Conservation (phyloP, 129 eudicot genomes). For the Centaurea solstitialis region DNA sequence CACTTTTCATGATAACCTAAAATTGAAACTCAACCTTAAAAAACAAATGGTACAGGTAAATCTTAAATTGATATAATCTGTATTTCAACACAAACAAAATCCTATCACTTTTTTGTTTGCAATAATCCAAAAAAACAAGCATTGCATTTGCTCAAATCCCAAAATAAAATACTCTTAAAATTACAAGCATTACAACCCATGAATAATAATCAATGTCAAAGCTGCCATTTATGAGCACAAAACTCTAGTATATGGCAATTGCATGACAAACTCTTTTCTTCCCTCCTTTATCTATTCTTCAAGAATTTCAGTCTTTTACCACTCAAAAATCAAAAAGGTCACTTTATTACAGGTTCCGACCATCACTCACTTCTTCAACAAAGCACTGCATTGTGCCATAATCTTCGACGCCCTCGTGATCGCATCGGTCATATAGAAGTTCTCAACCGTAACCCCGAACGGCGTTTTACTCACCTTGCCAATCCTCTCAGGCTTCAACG, state of each 20-base stretch:
- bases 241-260: conserved; percentile 29
- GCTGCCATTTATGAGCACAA: conserved; percentile 61
- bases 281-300: background rate
- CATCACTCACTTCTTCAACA: conserved; percentile 60
- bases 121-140: conserved; percentile 16
- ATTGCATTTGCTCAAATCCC: conserved; percentile 13
- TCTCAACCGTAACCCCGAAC: conserved; percentile 65
- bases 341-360: conserved; percentile 10
- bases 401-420: conserved; percentile 95
- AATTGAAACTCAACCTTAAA: too few species aligned
- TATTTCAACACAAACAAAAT: background rate
- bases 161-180: conserved; percentile 25
- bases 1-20: too few species aligned
- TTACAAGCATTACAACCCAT: conserved; percentile 46
- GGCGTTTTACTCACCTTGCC: conserved; percentile 54
- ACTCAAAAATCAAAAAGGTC: background rate
- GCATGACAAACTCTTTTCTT: conserved; percentile 28
- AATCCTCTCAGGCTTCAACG: conserved; percentile 55
- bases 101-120: background rate
- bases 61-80: too few species aligned
- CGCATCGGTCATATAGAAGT: conserved; percentile 93
- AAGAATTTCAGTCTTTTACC: background rate
- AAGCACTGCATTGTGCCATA: conserved; percentile 97
- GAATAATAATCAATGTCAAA: conserved; percentile 17
- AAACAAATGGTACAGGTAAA: background rate